Evolutionary conservation across 192 early-diverging fungal species (phyloP).

Genomic region (Rhizoclosmatium sp.): DNA sequence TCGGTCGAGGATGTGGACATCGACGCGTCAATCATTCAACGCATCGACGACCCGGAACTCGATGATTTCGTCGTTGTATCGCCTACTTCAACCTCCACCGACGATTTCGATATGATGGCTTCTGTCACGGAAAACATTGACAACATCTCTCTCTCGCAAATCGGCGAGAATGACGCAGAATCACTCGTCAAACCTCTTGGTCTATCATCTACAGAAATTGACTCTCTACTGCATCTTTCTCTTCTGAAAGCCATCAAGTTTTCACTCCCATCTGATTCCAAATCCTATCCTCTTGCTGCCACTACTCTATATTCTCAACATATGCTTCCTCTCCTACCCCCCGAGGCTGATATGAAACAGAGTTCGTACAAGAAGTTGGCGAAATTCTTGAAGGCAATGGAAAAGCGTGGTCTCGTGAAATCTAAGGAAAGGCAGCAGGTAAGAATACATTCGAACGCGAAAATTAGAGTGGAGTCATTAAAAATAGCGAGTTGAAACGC

Average conservation of each 20-base stretch:
- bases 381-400: slow-evolving; percentile 89
- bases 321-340: slow-evolving; percentile 76
- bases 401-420: slow-evolving; percentile 84
- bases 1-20: background rate
- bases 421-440: slow-evolving; percentile 75
- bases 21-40: background rate
- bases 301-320: slow-evolving; percentile 80
- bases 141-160: background rate
- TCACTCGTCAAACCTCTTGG: slow-evolving; percentile 12
- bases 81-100: background rate
- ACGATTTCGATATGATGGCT: background rate
- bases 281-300: slow-evolving; percentile 76
- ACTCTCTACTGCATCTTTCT: slow-evolving; percentile 72
- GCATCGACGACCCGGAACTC: background rate
- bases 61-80: slow-evolving; percentile 31
- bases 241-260: slow-evolving; percentile 76
- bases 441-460: too few relatives aligned
- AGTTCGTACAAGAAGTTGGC: slow-evolving; percentile 84
- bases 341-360: slow-evolving; percentile 81
- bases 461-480: too few relatives aligned
- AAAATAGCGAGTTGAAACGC: too few relatives aligned
- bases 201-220: slow-evolving; percentile 67
- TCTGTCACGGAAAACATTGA: background rate
- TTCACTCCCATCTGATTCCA: slow-evolving; percentile 65
- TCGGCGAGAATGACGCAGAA: background rate